These are phyloP conservation scores for Trichoderma hamatum DNA, from an alignment of 2,329 filamentous ascomycete genomes.

Conservation along the genomic window DNA sequence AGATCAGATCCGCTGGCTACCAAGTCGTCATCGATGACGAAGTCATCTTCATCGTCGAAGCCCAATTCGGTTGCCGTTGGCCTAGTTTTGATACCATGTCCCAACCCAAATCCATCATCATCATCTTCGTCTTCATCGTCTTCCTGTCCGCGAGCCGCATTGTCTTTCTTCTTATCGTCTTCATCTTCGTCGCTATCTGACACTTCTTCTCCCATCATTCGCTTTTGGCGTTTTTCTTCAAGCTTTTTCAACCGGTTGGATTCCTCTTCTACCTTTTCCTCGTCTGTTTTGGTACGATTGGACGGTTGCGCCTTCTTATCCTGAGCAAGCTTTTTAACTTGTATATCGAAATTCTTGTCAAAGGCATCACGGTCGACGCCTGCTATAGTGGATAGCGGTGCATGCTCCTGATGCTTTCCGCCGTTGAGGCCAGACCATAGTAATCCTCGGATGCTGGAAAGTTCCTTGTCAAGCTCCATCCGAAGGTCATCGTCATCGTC, in stretches of 20 bases:
- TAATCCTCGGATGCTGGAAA: conserved; percentile 74
- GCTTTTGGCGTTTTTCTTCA: conserved; percentile 77
- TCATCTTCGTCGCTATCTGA: conserved; percentile 65
- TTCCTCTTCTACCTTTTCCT: conserved; percentile 79
- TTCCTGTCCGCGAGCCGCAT: conserved; percentile 42
- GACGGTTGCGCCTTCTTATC: conserved; percentile 85
- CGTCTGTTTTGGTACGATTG: conserved; percentile 86
- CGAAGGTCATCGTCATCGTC: conserved; percentile 91
- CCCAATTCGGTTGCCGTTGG: conserved; percentile 65
- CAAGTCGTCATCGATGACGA: conserved; percentile 85
- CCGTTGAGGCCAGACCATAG: conserved; percentile 57
- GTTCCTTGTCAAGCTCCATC: conserved; percentile 80
- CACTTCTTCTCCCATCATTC: conserved; percentile 84
- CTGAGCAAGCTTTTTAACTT: conserved; percentile 78
- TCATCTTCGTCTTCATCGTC: conserved; percentile 45
- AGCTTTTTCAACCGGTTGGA: conserved; percentile 75
- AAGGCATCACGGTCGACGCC: conserved; percentile 68
- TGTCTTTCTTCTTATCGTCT: conserved; percentile 41
- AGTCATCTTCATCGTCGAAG: conserved; percentile 93
- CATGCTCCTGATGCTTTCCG: conserved; percentile 37
- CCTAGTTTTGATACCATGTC: conserved; percentile 59
- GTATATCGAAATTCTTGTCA: conserved; percentile 85
- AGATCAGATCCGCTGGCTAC: conserved; percentile 78
- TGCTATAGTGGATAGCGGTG: conserved; percentile 40
- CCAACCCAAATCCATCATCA: conserved; percentile 61